phyloP scores from a whole-genome alignment of 2,329 filamentous ascomycete species.

The Fusarium oligoseptatum region DNA sequence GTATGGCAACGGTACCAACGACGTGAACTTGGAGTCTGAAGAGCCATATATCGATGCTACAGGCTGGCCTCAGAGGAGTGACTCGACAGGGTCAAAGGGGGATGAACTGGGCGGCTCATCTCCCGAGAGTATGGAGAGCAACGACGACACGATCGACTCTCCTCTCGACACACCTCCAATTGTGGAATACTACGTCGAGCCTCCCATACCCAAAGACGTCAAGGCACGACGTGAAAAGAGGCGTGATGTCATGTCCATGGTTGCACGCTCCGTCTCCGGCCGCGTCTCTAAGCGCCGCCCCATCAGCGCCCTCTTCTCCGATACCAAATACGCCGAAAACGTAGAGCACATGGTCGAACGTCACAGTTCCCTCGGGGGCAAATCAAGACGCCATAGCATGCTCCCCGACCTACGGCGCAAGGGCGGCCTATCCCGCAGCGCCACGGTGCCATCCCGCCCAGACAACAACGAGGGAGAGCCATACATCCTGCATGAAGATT shows the following conservation, averaged over 20 bases:
- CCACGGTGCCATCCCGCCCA: background rate
- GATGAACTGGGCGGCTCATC: conserved; percentile 33
- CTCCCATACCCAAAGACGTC: conserved; percentile 24
- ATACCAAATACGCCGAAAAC: conserved; percentile 45
- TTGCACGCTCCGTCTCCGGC: conserved; percentile 43
- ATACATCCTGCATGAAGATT: conserved; percentile 47
- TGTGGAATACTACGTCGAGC: conserved; percentile 35
- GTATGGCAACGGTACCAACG: conserved; percentile 67
- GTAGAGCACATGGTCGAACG: conserved; percentile 42
- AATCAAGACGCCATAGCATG: conserved; percentile 40
- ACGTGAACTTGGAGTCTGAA: conserved; percentile 46
- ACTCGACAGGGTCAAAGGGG: conserved; percentile 46
- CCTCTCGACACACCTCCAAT: conserved; percentile 37
- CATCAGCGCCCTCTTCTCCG: conserved; percentile 46
- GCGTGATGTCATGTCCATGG: conserved; percentile 47
- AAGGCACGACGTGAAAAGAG: conserved; percentile 47
- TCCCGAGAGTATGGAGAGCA: conserved; percentile 47
- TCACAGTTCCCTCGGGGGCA: conserved; percentile 12
- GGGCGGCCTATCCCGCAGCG: conserved; percentile 30
- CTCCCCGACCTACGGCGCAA: conserved; percentile 44
- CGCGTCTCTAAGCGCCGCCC: conserved; percentile 46
- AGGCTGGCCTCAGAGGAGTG: conserved; percentile 39
- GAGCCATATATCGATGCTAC: conserved; percentile 12
- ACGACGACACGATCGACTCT: conserved; percentile 46
- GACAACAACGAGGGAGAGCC: conserved; percentile 45